Percentiles rank a stretch among this genome's conserved stretches.
These are phyloP conservation scores for Tulasnella sp. DNA, from an alignment of 768 basidiomycete genomes.

Conservation along the genomic window DNA sequence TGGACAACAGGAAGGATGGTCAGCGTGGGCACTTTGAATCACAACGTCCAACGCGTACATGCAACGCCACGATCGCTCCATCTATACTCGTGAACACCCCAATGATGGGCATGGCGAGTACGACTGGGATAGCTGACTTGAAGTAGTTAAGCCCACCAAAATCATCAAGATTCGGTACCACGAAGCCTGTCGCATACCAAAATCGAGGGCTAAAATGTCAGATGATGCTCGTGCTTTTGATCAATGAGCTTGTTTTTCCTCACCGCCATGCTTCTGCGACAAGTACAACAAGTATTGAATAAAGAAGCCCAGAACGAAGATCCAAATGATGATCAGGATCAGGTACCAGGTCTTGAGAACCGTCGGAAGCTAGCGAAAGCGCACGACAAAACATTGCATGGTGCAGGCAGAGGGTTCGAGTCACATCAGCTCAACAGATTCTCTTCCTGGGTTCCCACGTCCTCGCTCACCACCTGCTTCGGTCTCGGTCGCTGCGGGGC, in stretches of 20 bases:
- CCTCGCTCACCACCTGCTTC: too few species aligned
- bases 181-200: too few species aligned
- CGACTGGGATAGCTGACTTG: conserved; percentile 13
- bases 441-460: too few species aligned
- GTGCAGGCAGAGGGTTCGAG: too few species aligned
- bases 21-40: too few species aligned
- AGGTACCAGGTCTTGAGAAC: conserved; percentile 6
- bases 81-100: conserved; percentile 6
- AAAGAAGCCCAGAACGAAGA: neutral
- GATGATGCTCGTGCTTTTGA: neutral
- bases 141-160: conserved; percentile 13
- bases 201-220: neutral
- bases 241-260: neutral
- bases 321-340: neutral
- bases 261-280: conserved; percentile 2
- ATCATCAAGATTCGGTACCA: neutral
- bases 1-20: neutral
- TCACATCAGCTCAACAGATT: too few species aligned
- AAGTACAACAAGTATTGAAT: neutral
- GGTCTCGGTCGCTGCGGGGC: too few species aligned
- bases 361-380: conserved; percentile 8
- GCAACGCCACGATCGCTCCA: conserved; percentile 2
- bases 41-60: neutral
- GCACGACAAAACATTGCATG: too few species aligned
- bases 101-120: neutral